Evolutionary conservation across 139 green algal species (phyloP).

Genomic region (Chlamydomonas eustigma): DNA sequence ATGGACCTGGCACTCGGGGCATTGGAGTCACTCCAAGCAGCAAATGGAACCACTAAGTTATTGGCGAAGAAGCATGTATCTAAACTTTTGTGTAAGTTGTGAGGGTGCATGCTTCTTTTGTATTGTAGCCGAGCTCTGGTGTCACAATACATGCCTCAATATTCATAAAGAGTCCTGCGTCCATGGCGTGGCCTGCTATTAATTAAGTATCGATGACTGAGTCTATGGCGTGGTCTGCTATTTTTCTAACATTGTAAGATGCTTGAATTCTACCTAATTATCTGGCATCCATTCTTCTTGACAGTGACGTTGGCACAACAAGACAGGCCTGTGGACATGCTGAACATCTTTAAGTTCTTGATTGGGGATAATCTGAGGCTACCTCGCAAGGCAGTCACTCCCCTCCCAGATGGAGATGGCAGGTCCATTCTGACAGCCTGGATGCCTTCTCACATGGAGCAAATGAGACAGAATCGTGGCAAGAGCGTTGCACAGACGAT

Average conservation of each 20-base stretch:
- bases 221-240: too few species aligned
- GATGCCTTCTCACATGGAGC: slow-evolving; percentile 2
- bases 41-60: slow-evolving; percentile 15
- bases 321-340: slow-evolving; percentile 23
- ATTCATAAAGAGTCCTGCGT: too few species aligned
- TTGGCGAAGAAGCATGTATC: slow-evolving; percentile 11
- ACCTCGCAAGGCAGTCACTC: neutral
- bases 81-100: slow-evolving; percentile 11
- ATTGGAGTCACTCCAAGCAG: neutral
- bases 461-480: neutral
- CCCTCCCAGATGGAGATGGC: neutral
- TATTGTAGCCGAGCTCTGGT: too few species aligned
- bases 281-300: too few species aligned
- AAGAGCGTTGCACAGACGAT: neutral
- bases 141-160: too few species aligned
- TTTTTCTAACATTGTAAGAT: too few species aligned
- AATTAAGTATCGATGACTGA: too few species aligned
- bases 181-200: too few species aligned
- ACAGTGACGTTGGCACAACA: slow-evolving; percentile 19
- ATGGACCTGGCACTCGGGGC: slow-evolving; percentile 8
- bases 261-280: too few species aligned
- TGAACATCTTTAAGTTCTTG: slow-evolving; percentile 15
- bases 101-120: too few species aligned
- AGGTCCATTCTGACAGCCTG: neutral
- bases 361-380: neutral